Evolutionary conservation across 345 rosid genomes (phyloP).

Genomic region (Eucalyptus sideroxylon): DNA sequence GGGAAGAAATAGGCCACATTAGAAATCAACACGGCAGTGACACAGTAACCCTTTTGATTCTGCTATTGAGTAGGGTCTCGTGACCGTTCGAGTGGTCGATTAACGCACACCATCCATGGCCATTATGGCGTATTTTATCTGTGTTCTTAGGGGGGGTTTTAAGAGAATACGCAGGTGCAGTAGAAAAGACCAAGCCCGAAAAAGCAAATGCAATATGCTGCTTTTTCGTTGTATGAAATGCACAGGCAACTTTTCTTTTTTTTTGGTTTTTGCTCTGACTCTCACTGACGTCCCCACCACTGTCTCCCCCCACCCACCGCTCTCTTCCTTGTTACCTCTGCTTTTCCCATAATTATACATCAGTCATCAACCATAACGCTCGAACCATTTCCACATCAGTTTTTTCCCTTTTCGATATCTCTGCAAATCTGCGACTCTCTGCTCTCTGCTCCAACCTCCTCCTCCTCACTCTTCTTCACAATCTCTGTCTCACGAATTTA

Average conservation of each 20-base stretch:
- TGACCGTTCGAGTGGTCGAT: neutral
- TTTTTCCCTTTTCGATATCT: neutral
- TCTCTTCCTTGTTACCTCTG: constrained; percentile 32
- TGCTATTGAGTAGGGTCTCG: neutral
- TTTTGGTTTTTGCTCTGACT: constrained; percentile 3
- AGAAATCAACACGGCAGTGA: neutral
- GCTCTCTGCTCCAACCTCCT: neutral
- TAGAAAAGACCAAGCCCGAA: neutral
- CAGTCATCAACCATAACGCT: neutral
- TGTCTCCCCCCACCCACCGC: constrained; percentile 18
- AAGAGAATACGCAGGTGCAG: neutral
- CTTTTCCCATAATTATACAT: constrained; percentile 48
- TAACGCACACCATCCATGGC: neutral
- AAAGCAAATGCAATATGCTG: neutral
- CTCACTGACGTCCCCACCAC: constrained; percentile 44
- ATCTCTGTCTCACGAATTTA: neutral
- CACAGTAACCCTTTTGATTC: neutral
- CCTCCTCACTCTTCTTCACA: neutral
- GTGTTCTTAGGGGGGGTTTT: neutral
- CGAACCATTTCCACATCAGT: neutral
- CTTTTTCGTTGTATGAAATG: neutral
- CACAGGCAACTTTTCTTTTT: constrained; percentile 2
- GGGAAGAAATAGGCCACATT: neutral
- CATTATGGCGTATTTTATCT: neutral
- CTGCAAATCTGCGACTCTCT: neutral